Conservation (phyloP, 176 grass and related monocot genomes). For the Juncus effusus region DNA sequence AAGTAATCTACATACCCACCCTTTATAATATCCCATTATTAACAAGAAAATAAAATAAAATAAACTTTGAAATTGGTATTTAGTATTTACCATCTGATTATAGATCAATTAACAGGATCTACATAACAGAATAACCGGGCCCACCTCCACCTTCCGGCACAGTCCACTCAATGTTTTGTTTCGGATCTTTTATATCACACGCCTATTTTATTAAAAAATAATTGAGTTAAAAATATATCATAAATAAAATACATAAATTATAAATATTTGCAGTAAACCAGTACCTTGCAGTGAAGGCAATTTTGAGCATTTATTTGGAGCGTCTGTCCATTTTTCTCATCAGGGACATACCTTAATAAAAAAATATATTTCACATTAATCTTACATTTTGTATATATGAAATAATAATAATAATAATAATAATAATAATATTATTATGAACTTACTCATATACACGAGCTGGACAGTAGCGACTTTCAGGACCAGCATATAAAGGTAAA, state of each 20-base stretch:
- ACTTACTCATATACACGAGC: conserved; percentile 96
- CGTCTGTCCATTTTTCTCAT: conserved; percentile 55
- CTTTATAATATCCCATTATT: no score
- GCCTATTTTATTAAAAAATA: conserved; percentile 40
- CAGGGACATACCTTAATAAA: conserved; percentile 54
- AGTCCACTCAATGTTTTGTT: conserved; percentile 91
- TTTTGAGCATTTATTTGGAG: conserved; percentile 97
- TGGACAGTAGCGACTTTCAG: conserved; percentile 82
- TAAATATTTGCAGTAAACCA: background rate
- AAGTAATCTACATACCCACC: no score
- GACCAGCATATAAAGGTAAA: conserved; percentile 69
- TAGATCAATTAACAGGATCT: conserved; percentile 4
- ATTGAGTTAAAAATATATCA: conserved; percentile 2
- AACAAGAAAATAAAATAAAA: no score
- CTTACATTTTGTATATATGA: background rate
- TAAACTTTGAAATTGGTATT: no score
- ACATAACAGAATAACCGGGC: conserved; percentile 79
- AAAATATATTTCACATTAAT: background rate
- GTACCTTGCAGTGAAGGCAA: conserved; percentile 98
- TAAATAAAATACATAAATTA: conserved; percentile 7
- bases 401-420: background rate
- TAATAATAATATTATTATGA: background rate
- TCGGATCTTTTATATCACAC: conserved; percentile 97
- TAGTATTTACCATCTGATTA: no score
- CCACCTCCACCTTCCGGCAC: conserved; percentile 93